Conservation (phyloP, 2,329 filamentous ascomycete genomes). For the Orbilia ellipsospora region DNA sequence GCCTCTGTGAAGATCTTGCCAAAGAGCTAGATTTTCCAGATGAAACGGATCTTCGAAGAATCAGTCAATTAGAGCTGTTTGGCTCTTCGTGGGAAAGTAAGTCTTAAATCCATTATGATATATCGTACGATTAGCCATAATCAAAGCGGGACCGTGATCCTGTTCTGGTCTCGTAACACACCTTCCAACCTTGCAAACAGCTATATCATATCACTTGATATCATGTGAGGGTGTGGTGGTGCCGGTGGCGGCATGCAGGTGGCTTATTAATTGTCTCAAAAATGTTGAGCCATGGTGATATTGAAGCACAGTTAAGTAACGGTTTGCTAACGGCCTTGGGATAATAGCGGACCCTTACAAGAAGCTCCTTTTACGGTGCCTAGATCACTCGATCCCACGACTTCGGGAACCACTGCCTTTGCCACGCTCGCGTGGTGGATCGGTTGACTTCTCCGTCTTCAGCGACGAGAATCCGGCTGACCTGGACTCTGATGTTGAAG, state of each 20-base stretch:
- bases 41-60: conserved; percentile 48
- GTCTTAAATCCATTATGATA: not conserved
- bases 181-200: not conserved
- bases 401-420: conserved; percentile 27
- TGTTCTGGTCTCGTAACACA: too few relatives aligned
- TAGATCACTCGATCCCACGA: conserved; percentile 49
- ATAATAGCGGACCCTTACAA: conserved; percentile 53
- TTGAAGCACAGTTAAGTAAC: not conserved
- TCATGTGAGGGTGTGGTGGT: too few relatives aligned
- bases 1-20: conserved; percentile 52
- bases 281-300: not conserved
- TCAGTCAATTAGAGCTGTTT: conserved; percentile 53
- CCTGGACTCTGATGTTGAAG: conserved; percentile 30
- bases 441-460: conserved; percentile 36
- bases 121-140: conserved; percentile 3
- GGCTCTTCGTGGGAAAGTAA: conserved; percentile 55
- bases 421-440: conserved; percentile 40
- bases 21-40: conserved; percentile 53
- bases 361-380: conserved; percentile 48
- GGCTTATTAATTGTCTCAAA: conserved; percentile 25
- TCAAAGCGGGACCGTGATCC: too few relatives aligned
- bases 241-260: not conserved
- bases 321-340: not conserved
- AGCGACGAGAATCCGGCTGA: conserved; percentile 2
- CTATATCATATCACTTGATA: conserved; percentile 25